A percentile compares a stretch with the other conserved stretches of the same genome.
Conservation (phyloP, 2,329 filamentous ascomycete species). For the Ceratocystis diversiconidia region DNA sequence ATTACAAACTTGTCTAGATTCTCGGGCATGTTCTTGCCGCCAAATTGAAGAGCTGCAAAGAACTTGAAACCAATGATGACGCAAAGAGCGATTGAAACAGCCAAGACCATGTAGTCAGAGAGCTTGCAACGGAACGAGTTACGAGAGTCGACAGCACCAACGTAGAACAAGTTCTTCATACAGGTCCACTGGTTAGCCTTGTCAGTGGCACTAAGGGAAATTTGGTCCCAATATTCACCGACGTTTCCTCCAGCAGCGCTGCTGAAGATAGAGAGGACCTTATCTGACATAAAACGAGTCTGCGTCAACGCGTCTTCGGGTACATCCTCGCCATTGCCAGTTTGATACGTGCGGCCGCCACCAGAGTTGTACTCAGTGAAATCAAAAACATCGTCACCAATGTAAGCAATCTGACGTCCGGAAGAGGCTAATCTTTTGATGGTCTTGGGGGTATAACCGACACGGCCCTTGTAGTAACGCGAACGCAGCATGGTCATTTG, state of each 20-base stretch:
- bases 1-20: slow-evolving; percentile 98
- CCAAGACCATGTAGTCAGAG: slow-evolving; percentile 75
- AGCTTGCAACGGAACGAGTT: slow-evolving; percentile 77
- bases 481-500: slow-evolving; percentile 65
- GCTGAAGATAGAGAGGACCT: slow-evolving; percentile 64
- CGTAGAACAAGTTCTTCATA: slow-evolving; percentile 86
- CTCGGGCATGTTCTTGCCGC: slow-evolving; percentile 78
- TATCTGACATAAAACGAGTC: slow-evolving; percentile 65
- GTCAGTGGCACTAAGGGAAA: slow-evolving; percentile 42
- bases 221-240: slow-evolving; percentile 64
- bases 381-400: slow-evolving; percentile 74
- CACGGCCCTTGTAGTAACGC: slow-evolving; percentile 70
- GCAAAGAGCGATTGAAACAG: slow-evolving; percentile 66
- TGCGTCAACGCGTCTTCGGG: slow-evolving; percentile 36
- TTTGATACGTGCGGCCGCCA: slow-evolving; percentile 55
- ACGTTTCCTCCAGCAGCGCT: slow-evolving; percentile 63
- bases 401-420: slow-evolving; percentile 56
- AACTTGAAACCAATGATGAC: slow-evolving; percentile 90
- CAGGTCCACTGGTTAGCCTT: slow-evolving; percentile 64
- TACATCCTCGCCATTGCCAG: slow-evolving; percentile 36
- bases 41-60: slow-evolving; percentile 87
- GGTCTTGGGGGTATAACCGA: slow-evolving; percentile 71
- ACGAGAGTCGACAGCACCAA: slow-evolving; percentile 82
- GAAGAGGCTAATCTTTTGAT: slow-evolving; percentile 52
- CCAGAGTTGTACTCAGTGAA: slow-evolving; percentile 60